phyloP scores from a whole-genome alignment of 2,329 filamentous ascomycete species.

The Claviceps purpurea region DNA sequence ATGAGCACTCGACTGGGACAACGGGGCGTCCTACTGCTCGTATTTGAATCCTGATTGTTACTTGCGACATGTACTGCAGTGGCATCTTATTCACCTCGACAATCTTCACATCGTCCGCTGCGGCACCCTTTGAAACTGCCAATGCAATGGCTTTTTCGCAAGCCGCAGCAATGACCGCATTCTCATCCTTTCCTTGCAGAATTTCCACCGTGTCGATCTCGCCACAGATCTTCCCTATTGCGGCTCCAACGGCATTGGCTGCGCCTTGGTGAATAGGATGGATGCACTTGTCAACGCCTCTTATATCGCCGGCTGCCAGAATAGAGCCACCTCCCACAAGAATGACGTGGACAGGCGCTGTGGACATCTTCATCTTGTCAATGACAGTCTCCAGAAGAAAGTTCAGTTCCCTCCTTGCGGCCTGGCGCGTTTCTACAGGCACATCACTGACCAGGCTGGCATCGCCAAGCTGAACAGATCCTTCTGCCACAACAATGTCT shows the following conservation, averaged over 20 bases:
- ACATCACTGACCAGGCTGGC: slow-evolving; percentile 15
- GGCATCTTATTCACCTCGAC: slow-evolving; percentile 32
- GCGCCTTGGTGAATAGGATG: slow-evolving; percentile 38
- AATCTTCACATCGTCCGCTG: slow-evolving; percentile 23
- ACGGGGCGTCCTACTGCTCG: slow-evolving; percentile 21
- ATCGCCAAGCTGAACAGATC: slow-evolving; percentile 19
- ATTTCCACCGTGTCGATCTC: slow-evolving; percentile 39
- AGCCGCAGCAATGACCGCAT: slow-evolving; percentile 25
- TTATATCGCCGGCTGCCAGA: slow-evolving; percentile 32
- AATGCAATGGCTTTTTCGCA: slow-evolving; percentile 19
- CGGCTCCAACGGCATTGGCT: slow-evolving; percentile 48
- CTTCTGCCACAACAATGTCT: slow-evolving; percentile 32
- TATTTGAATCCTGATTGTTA: slow-evolving; percentile 21
- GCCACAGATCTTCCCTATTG: slow-evolving; percentile 41
- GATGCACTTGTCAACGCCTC: slow-evolving; percentile 36
- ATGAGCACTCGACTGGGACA: slow-evolving; percentile 12
- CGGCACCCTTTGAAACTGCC: slow-evolving; percentile 19
- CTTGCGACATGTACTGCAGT: slow-evolving; percentile 22
- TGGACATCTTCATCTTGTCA: slow-evolving; percentile 43
- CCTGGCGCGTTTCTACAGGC: slow-evolving; percentile 9
- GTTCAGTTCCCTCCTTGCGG: slow-evolving; percentile 24
- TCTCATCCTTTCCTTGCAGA: slow-evolving; percentile 23
- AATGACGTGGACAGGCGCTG: slow-evolving; percentile 36
- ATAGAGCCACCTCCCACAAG: slow-evolving; percentile 46
- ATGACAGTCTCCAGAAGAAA: slow-evolving; percentile 36